Base-by-base conservation (phyloP, 208 protist genomes). In the Sergeia podlipaevii region DNA sequence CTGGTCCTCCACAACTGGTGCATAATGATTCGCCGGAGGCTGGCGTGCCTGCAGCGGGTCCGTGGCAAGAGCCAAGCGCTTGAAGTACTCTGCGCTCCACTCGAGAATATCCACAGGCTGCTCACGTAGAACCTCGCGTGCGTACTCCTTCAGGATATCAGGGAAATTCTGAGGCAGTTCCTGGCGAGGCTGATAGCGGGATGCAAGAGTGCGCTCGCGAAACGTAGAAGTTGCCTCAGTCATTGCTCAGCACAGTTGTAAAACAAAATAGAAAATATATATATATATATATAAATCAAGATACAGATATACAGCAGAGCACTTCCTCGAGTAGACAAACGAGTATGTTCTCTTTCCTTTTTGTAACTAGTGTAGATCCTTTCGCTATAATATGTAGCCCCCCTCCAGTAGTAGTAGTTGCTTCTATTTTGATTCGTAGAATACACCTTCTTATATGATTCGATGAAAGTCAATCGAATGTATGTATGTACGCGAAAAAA, bases 21-120 rank as follows among this genome's bases (percentile, higher is more conserved):
- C 36, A 55, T 76, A 63, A 41, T 74, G 63, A 13, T 51, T 70
- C 17, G 67, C 32, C n/a, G 75, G 65, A 8, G 65, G 65, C 64
- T 68, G 53, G 38, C 69, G 57, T n/a, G 64, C 60, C 58, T 74
- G 77, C 52, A 73, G 48, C 8, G 74, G 71, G 50, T 89, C 85
- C 55, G 64, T 70, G 47, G 90, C 77, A 6, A 94, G 74, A 27
- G 91, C 91, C 17, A 94, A 57, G 29, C 67, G 63, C 65, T 88
- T 89, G 55, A 97, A 97, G 76, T 96, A 97, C n/a, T 78, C 71
- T 27, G 88, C 88, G 38, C 85, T 93, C 84, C 85, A 97, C 32
- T 79, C 71, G 39, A 96, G 72, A 30, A 97, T 92, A 65, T 97
- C 87, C 15, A 75, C 51, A 7, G 94, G 94, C 70, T 97, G 94